Evolutionary conservation across 1,284 basidiomycete genomes (phyloP).

Genomic region (Irpex rosettiformis): DNA sequence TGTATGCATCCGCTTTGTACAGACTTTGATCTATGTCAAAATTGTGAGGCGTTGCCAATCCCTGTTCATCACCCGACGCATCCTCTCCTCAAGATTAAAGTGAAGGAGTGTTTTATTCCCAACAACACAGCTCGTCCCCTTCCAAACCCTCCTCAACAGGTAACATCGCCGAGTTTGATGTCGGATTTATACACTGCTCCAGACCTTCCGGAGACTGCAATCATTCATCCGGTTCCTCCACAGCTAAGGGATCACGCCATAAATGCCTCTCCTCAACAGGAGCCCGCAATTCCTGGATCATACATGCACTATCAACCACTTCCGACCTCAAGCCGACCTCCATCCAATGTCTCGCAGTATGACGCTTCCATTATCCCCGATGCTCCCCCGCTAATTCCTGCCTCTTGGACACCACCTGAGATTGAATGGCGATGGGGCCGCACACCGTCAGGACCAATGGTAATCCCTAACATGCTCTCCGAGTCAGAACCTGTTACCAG

Average conservation of each 20-base stretch:
- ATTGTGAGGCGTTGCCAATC: constrained; percentile 81
- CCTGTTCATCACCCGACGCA: constrained; percentile 72
- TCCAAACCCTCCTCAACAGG: neutral
- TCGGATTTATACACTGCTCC: neutral
- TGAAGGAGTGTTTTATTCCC: constrained; percentile 48
- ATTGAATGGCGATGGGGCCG: constrained; percentile 12
- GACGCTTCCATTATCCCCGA: neutral
- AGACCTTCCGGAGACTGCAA: neutral
- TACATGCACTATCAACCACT: neutral
- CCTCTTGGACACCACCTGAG: constrained; percentile 14
- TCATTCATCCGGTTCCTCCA: neutral
- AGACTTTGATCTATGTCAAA: constrained; percentile 82
- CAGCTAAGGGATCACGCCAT: no score
- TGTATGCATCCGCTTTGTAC: constrained; percentile 80
- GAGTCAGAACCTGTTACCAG: constrained; percentile 2
- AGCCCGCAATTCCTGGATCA: neutral
- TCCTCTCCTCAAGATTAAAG: constrained; percentile 78
- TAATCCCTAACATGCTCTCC: constrained; percentile 10
- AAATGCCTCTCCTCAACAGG: neutral
- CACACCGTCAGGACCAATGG: constrained; percentile 12
- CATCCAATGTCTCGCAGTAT: neutral
- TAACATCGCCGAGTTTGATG: neutral
- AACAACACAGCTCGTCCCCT: neutral
- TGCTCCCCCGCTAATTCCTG: constrained; percentile 12
- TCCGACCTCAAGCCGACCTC: neutral